Evolutionary conservation across 2,329 filamentous ascomycete species (phyloP).

Genomic region (Pseudocercospora crystallina): DNA sequence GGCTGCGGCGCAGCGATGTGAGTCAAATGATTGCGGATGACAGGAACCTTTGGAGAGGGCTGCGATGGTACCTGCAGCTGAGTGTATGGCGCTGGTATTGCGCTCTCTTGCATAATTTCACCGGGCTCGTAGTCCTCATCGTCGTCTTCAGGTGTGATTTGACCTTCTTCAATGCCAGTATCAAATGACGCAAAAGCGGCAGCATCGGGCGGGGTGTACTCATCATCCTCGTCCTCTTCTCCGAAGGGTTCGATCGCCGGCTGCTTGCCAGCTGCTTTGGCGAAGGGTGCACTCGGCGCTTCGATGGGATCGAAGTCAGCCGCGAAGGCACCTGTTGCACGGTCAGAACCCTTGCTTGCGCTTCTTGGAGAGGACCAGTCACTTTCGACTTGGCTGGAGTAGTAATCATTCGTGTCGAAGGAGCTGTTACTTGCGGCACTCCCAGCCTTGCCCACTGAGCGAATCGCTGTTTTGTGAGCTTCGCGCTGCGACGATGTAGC

Average conservation of each 20-base stretch:
- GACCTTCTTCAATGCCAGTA: conserved; percentile 18
- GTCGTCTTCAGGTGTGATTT: conserved; percentile 26
- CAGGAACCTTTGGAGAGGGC: conserved; percentile 53
- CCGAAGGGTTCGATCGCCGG: conserved; percentile 24
- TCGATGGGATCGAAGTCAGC: conserved; percentile 26
- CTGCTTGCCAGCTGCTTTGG: conserved; percentile 20
- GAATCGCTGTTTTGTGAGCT: conserved; percentile 62
- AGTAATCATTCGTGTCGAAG: conserved; percentile 91
- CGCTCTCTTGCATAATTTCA: conserved; percentile 33
- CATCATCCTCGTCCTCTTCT: conserved; percentile 33
- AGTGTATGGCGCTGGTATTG: conserved; percentile 16
- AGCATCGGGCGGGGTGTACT: conserved; percentile 35
- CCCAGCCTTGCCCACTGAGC: conserved; percentile 60
- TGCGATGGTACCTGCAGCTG: conserved; percentile 26
- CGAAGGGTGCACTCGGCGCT: conserved; percentile 12
- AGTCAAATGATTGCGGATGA: conserved; percentile 64
- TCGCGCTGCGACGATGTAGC: conserved; percentile 68
- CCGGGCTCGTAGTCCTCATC: conserved; percentile 40
- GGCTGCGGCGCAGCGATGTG: conserved; percentile 73
- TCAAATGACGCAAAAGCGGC: conserved; percentile 25
- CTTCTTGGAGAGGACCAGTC: conserved; percentile 64
- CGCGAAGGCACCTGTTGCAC: conserved; percentile 40
- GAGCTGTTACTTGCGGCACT: conserved; percentile 55
- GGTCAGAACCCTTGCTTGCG: conserved; percentile 44
- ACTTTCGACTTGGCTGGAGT: conserved; percentile 79